Evolutionary conservation across 768 basidiomycete genomes (phyloP), one percentile per base, ranked within the genome.

Genomic region (Macrolepiota dolichaula): DNA sequence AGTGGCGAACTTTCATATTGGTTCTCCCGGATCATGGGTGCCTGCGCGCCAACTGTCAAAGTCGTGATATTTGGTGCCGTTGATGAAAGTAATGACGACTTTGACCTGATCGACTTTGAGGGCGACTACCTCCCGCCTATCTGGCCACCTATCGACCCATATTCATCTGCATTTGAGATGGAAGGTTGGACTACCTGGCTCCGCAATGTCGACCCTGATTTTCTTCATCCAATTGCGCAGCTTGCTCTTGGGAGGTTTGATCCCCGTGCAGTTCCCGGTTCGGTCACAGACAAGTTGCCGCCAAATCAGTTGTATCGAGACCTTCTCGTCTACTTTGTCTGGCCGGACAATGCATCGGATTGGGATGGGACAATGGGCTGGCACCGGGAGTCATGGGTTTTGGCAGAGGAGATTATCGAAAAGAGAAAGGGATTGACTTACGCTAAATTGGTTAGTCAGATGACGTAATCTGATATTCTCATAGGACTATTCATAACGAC

Each of bases 191-290:
- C 51, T 15, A 15, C 38, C 3, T 53, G 51, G 51, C 51, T 36
- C 25, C 32, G 44, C 17, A 36, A 44, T 15, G 42, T 60, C 36
- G 59, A 52, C 19, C 42, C 53, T 36, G 51, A 53, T 6, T 3
- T 42, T 53, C 51, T 60, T 52, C 59, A 60, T 15, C 59, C 59
- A 7, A 36, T 60, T 11, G 37, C 59, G 36, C 51, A 24, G 29
- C 51, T 60, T 15, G 59, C 59, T 36, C 35, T 60, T 17, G 59
- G 59, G 13, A 46, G 29, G n/a, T 3, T 60, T n/a, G 59, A 60
- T 36, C 51, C 59, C 25, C 59, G 59, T 35, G 59, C 51, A 1
- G 59, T 60, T 10, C 27, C 59, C 19, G 59, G 38, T 24, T 2
- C 59, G 11, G 29, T 53, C 15, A 60, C 51, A 3, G 25, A 19